Conservation (phyloP, 257 asterid genomes). For the Capsicum baccatum region DNA sequence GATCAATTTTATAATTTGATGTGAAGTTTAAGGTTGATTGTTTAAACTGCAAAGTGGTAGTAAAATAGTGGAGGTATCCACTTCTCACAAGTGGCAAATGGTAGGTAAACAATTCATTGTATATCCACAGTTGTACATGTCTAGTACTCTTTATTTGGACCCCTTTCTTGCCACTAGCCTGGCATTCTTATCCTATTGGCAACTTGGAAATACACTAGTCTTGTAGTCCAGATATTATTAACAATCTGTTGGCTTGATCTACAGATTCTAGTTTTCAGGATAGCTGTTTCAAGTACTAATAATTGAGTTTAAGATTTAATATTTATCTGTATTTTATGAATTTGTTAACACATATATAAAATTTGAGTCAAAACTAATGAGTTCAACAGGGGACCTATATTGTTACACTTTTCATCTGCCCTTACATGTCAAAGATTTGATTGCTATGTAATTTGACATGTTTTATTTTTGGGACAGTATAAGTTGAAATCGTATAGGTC, state of each 20-base stretch:
- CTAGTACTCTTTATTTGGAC: not conserved
- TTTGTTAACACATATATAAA: too few relatives aligned
- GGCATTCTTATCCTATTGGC: conserved; percentile 6
- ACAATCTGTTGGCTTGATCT: not conserved
- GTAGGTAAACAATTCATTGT: conserved; percentile 23
- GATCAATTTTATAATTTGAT: too few relatives aligned
- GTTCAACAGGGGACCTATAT: too few relatives aligned
- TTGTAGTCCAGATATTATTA: not conserved
- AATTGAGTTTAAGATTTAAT: too few relatives aligned
- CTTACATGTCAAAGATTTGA: not conserved
- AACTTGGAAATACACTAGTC: not conserved
- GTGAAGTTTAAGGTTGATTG: too few relatives aligned
- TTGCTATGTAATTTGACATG: not conserved
- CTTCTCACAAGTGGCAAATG: conserved; percentile 16
- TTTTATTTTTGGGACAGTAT: not conserved
- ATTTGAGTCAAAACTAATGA: too few relatives aligned
- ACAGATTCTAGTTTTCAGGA: not conserved
- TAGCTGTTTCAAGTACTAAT: too few relatives aligned
- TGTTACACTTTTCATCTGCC: too few relatives aligned
- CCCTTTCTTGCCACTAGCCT: conserved; percentile 20
- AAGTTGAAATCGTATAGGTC: not conserved
- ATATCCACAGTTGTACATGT: not conserved
- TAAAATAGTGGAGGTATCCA: not conserved
- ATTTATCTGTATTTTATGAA: too few relatives aligned
- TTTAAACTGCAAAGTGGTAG: not conserved